Percentiles rank a stretch among this genome's conserved stretches.
These are phyloP conservation scores for Dactylellina haptotyla DNA, from an alignment of 2,329 filamentous ascomycete genomes.

Conservation along the genomic window DNA sequence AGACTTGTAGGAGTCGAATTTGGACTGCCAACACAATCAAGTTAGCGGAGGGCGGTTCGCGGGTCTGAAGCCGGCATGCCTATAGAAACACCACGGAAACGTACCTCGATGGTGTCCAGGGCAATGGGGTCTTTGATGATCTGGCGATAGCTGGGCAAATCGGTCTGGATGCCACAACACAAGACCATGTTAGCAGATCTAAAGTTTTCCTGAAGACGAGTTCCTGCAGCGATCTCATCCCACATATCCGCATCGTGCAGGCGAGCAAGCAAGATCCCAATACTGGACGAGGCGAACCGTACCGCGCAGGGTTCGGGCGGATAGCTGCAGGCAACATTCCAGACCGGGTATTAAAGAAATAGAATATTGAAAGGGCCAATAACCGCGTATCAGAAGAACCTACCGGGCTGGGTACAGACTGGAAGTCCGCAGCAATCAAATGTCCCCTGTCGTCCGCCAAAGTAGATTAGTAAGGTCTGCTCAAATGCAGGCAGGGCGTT, in stretches of 20 bases:
- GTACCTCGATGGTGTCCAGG: conserved; percentile 43
- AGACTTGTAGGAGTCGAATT: conserved; percentile 29
- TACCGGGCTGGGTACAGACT: conserved; percentile 44
- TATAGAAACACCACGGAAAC: no score
- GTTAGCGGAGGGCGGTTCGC: conserved; percentile 1
- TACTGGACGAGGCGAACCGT: no score
- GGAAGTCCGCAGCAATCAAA: conserved; percentile 37
- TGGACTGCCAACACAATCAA: conserved; percentile 41
- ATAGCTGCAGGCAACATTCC: conserved; percentile 29
- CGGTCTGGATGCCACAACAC: conserved; percentile 34
- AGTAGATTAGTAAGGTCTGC: conserved; percentile 26
- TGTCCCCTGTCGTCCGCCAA: conserved; percentile 28
- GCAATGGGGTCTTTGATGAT: conserved; percentile 36
- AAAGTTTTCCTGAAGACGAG: conserved; percentile 1
- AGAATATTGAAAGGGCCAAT: background rate
- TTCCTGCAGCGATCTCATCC: background rate
- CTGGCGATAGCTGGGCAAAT: conserved; percentile 30
- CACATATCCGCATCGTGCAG: background rate
- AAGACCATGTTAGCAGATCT: conserved; percentile 37
- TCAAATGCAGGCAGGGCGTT: conserved; percentile 20
- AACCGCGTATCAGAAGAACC: background rate
- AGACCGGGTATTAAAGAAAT: no score
- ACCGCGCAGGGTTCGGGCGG: conserved; percentile 10
- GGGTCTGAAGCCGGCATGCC: no score
- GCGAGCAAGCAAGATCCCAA: no score